Evolutionary conservation across 371 early-diverging fungal genomes (phyloP).

Genomic region (Mortierella sp.): DNA sequence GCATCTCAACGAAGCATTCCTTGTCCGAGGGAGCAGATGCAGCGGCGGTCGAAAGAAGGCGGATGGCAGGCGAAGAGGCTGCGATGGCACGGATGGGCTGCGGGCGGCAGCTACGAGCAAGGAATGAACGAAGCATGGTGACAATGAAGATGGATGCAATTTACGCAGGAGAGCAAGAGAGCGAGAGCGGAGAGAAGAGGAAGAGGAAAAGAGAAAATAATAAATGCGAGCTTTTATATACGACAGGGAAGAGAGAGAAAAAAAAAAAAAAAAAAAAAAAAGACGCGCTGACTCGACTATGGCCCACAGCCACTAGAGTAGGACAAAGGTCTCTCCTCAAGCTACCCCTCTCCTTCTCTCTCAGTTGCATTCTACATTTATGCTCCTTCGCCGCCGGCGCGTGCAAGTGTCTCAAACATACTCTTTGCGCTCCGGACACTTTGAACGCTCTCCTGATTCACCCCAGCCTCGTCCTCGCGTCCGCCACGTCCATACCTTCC

Average conservation of each 20-base stretch:
- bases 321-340: too few species aligned
- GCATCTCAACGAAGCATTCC: conserved; percentile 73
- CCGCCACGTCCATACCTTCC: neutral
- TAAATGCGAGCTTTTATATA: too few species aligned
- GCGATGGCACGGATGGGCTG: conserved; percentile 30
- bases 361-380: conserved; percentile 9
- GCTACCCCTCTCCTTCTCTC: too few species aligned
- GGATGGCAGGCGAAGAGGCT: conserved; percentile 20
- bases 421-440: conserved; percentile 45
- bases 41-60: conserved; percentile 42
- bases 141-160: neutral
- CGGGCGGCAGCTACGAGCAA: conserved; percentile 37
- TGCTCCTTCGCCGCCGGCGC: conserved; percentile 17
- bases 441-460: conserved; percentile 42
- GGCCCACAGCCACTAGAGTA: too few species aligned
- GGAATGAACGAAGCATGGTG: conserved; percentile 49
- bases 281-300: too few species aligned
- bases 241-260: neutral
- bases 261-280: conserved; percentile 1
- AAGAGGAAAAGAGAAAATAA: neutral
- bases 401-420: conserved; percentile 38
- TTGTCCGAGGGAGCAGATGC: conserved; percentile 29
- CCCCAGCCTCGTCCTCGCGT: conserved; percentile 22
- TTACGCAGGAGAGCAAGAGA: neutral
- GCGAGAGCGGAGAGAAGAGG: conserved; percentile 3